phyloP scores from a whole-genome alignment of 2,329 filamentous ascomycete genomes.

The Ceratocystis ficicola region DNA sequence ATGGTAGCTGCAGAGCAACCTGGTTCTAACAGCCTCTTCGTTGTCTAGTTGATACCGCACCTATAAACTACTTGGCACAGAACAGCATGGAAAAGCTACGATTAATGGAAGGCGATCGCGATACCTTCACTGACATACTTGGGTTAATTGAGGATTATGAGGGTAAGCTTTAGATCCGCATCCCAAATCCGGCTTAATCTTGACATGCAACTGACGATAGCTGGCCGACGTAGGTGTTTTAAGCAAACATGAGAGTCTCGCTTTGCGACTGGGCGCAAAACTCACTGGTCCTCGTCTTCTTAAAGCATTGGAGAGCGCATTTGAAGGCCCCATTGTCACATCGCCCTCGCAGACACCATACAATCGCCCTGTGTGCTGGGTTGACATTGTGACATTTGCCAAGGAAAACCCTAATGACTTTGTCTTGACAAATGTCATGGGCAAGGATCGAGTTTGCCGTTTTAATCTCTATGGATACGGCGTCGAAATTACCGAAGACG shows the following conservation, averaged over 20 bases:
- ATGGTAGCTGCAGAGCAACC: neutral
- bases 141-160: slow-evolving; percentile 68
- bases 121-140: slow-evolving; percentile 62
- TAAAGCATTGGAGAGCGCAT: slow-evolving; percentile 74
- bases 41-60: slow-evolving; percentile 22
- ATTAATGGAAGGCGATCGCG: slow-evolving; percentile 44
- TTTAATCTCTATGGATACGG: slow-evolving; percentile 71
- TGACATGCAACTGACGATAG: neutral
- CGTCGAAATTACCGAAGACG: slow-evolving; percentile 78
- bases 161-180: slow-evolving; percentile 32
- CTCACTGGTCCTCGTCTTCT: slow-evolving; percentile 71
- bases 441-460: slow-evolving; percentile 61
- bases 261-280: slow-evolving; percentile 71
- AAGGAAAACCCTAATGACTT: slow-evolving; percentile 70
- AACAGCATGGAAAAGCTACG: slow-evolving; percentile 35
- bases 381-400: slow-evolving; percentile 76
- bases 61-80: slow-evolving; percentile 43
- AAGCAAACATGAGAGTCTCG: slow-evolving; percentile 74
- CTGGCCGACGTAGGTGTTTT: slow-evolving; percentile 47
- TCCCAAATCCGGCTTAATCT: neutral
- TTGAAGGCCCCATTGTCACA: slow-evolving; percentile 61
- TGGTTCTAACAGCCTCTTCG: neutral
- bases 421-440: slow-evolving; percentile 53
- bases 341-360: slow-evolving; percentile 42
- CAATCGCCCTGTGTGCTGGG: slow-evolving; percentile 54